Evolutionary conservation across 805 yeast species (phyloP), one percentile per base, ranked within the genome.

Genomic region (Brettanomyces nanus): DNA sequence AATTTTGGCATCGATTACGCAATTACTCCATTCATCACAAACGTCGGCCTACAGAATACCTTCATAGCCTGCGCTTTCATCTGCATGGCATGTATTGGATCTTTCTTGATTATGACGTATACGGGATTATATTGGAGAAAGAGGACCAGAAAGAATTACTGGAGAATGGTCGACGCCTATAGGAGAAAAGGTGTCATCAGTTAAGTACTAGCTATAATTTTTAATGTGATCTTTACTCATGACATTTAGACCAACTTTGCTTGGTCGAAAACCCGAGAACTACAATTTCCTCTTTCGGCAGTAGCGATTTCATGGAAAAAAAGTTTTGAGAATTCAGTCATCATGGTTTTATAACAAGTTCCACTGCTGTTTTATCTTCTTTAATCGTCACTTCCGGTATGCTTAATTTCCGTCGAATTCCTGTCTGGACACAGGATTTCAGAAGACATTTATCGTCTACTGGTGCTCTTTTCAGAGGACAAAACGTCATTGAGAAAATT

Each of bases 401-500:
- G n/a, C n/a, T n/a, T n/a, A n/a, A n/a, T n/a, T n/a, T n/a, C n/a
- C n/a, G n/a, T n/a, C n/a, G n/a, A n/a, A n/a, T n/a, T n/a, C n/a
- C n/a, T n/a, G n/a, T n/a, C n/a, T n/a, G n/a, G n/a, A n/a, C n/a
- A n/a, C n/a, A n/a, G n/a, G n/a, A n/a, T n/a, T n/a, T n/a, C n/a
- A n/a, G n/a, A n/a, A n/a, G n/a, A n/a, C n/a, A n/a, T n/a, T 44
- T 52, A 21, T 48, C 54, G 9, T 37, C 49, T 13, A 31, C 43
- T n/a, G 14, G 40, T 2, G 33, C 31, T n/a, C 37, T 27, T 27
- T 40, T 48, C 9, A 59, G 66, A 31, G 79, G 79, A 17, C 99
- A 92, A 63, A 92, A 89, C 53, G 62, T 90, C 51, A 89, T 97
- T 19, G 99, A 92, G 64, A 92, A 92, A 63, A 86, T 94, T 43